phyloP scores from a whole-genome alignment of 768 basidiomycete genomes.

The Bullera alba region DNA sequence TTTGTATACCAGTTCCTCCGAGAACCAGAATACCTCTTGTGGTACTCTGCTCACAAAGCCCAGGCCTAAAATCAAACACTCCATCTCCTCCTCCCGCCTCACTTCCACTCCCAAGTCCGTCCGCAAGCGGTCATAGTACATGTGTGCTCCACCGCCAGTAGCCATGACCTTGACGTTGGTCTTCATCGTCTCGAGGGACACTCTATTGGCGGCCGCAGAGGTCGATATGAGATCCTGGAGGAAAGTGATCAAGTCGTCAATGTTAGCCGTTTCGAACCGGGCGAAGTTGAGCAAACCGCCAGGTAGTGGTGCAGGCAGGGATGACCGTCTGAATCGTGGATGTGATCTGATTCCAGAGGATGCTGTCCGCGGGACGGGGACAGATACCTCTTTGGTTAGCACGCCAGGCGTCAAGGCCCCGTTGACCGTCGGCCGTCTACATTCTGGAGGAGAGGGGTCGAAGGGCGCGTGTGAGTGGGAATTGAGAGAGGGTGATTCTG shows the following conservation, averaged over 20 bases:
- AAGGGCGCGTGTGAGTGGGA: conserved; percentile 19
- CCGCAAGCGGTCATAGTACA: conserved; percentile 76
- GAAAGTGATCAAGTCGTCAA: conserved; percentile 75
- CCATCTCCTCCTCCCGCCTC: conserved; percentile 93
- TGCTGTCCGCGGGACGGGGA: conserved; percentile 1
- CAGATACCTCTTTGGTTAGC: conserved; percentile 5
- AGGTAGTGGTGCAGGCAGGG: conserved; percentile 73
- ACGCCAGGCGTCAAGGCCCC: conserved; percentile 41
- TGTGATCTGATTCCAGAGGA: conserved; percentile 37
- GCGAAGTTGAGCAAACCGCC: conserved; percentile 97
- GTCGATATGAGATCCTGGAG: conserved; percentile 77
- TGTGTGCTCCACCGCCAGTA: conserved; percentile 94
- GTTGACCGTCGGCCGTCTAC: conserved; percentile 29
- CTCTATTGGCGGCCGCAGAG: conserved; percentile 76
- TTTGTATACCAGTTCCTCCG: conserved; percentile 83
- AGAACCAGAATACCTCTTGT: conserved; percentile 97
- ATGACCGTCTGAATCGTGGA: conserved; percentile 62
- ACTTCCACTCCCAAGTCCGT: conserved; percentile 75
- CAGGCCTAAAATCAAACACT: conserved; percentile 90
- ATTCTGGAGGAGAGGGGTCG: conserved; percentile 16
- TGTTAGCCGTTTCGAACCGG: conserved; percentile 87
- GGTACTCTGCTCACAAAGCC: conserved; percentile 94
- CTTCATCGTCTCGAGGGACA: conserved; percentile 84
- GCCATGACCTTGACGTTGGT: conserved; percentile 92
- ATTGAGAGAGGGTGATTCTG: conserved; percentile 4